Percentiles rank a stretch among this genome's conserved stretches.
Evolutionary conservation across 2,329 filamentous ascomycete genomes (phyloP).

Genomic region (Colletotrichum tropicicola): DNA sequence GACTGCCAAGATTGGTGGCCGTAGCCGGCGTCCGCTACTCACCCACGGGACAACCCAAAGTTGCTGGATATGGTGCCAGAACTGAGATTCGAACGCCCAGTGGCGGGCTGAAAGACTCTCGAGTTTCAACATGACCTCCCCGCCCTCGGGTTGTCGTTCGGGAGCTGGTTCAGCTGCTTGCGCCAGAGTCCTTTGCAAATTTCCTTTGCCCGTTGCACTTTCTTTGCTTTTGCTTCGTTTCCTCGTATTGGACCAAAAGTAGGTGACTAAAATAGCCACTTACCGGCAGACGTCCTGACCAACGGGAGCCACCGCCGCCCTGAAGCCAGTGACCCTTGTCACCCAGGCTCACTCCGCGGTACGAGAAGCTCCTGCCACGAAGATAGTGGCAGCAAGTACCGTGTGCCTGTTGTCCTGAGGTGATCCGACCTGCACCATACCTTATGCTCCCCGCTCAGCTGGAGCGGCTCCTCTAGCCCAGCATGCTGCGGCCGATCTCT

Average conservation of each 20-base stretch:
- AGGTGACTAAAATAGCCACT: slow-evolving; percentile 9
- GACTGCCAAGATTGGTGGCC: slow-evolving; percentile 1
- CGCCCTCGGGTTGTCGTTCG: neutral
- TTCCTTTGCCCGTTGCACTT: neutral
- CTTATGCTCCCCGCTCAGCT: neutral
- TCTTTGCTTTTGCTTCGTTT: slow-evolving; percentile 17
- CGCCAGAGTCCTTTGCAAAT: neutral
- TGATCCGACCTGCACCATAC: neutral
- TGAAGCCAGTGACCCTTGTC: slow-evolving; percentile 1
- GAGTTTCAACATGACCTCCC: neutral
- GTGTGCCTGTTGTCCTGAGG: neutral
- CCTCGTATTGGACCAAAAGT: slow-evolving; percentile 12
- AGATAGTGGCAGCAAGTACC: neutral
- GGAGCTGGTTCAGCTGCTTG: neutral
- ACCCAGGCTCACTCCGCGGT: neutral
- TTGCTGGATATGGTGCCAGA: neutral
- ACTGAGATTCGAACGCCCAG: neutral
- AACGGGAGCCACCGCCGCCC: neutral
- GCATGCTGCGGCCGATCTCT: slow-evolving; percentile 11
- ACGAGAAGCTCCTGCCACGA: neutral
- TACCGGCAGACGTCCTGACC: slow-evolving; percentile 5
- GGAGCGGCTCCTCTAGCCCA: neutral
- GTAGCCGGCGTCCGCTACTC: neutral
- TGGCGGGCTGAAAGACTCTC: slow-evolving; percentile 3
- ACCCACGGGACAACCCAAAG: neutral